Evolutionary conservation across 345 rosid species (phyloP).

Genomic region (Sonneratia caseolaris): DNA sequence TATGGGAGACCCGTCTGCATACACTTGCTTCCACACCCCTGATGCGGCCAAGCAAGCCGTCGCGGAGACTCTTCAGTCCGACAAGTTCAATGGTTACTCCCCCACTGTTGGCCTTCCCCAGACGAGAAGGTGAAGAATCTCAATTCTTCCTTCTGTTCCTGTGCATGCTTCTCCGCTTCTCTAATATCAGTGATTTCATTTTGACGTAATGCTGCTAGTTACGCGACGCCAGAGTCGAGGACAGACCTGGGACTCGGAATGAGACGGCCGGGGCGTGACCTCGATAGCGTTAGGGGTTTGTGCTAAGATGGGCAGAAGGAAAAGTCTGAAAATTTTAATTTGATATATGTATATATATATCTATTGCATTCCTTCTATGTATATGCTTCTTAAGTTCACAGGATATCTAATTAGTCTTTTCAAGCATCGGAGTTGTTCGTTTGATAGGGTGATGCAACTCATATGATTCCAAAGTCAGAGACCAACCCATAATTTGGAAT

Average conservation of each 20-base stretch:
- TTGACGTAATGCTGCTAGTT: neutral
- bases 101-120: conserved; percentile 91
- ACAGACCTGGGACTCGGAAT: neutral
- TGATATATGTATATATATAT: no score
- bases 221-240: neutral
- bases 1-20: conserved; percentile 86
- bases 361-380: no score
- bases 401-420: neutral
- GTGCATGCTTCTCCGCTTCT: no score
- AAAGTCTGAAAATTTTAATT: no score
- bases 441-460: no score
- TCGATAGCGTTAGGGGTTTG: neutral
- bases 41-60: conserved; percentile 56
- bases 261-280: no score
- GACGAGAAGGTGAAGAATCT: conserved; percentile 54
- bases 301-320: neutral
- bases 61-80: conserved; percentile 55
- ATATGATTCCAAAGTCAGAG: neutral
- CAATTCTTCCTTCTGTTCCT: neutral
- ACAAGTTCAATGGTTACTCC: conserved; percentile 81
- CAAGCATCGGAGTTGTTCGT: neutral
- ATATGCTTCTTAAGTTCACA: neutral
- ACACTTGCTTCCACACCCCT: conserved; percentile 68
- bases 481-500: neutral
- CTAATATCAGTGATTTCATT: no score